Conservation (phyloP, 495 filamentous ascomycete genomes). For the Xylaria intraflava region DNA sequence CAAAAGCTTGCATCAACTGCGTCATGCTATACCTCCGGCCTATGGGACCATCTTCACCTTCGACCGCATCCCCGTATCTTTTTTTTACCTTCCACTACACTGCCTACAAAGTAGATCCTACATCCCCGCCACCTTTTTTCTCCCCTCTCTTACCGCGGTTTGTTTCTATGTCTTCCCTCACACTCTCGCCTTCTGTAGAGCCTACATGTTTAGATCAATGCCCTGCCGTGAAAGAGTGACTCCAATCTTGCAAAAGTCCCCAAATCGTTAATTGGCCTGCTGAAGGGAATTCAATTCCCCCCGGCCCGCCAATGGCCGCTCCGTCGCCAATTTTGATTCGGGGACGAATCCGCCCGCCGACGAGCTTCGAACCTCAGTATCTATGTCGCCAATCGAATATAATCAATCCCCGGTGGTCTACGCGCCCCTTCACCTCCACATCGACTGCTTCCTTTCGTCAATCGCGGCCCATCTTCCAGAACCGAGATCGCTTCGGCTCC, state of each 20-base stretch:
- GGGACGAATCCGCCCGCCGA: conserved; percentile 4
- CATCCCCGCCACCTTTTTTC: neutral
- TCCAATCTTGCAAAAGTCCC: neutral
- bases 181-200: neutral
- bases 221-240: neutral
- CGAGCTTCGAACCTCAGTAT: conserved; percentile 13
- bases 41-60: too few relatives aligned
- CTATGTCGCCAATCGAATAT: conserved; percentile 11
- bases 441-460: conserved; percentile 15
- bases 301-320: neutral
- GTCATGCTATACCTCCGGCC: too few relatives aligned
- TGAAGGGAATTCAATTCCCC: neutral
- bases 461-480: conserved; percentile 28
- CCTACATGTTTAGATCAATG: neutral
- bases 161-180: neutral
- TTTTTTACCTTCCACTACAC: too few relatives aligned
- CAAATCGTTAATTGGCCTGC: neutral
- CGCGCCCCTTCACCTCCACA: conserved; percentile 11
- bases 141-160: neutral
- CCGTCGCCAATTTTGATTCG: conserved; percentile 1
- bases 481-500: conserved; percentile 35
- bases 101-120: too few relatives aligned
- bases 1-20: neutral
- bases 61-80: too few relatives aligned
- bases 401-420: conserved; percentile 10